phyloP scores from a whole-genome alignment of 2,329 filamentous ascomycete genomes.

The Mycocentrospora acerina region DNA sequence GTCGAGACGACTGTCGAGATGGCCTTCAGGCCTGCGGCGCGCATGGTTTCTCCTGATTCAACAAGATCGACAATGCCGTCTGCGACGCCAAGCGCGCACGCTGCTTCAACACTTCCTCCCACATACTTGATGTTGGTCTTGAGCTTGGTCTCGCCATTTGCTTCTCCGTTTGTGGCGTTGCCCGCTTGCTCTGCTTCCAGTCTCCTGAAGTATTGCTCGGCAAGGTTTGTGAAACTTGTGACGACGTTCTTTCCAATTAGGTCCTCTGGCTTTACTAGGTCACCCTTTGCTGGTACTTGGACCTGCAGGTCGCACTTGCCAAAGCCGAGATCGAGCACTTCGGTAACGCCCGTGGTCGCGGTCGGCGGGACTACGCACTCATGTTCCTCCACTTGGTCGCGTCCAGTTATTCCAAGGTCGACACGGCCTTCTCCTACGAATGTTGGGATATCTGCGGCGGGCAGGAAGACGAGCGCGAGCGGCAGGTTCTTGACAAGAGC shows the following conservation, averaged over 20 bases:
- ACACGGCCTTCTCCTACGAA: constrained; percentile 95
- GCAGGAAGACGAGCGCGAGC: constrained; percentile 94
- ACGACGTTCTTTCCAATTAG: constrained; percentile 91
- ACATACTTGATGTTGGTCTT: constrained; percentile 90
- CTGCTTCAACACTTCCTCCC: constrained; percentile 94
- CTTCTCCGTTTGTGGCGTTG: constrained; percentile 35
- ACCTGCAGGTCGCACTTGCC: constrained; percentile 91
- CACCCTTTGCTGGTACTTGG: constrained; percentile 88
- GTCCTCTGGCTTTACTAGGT: constrained; percentile 68
- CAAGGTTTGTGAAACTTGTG: constrained; percentile 88
- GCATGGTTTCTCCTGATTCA: constrained; percentile 98
- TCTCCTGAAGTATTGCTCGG: constrained; percentile 78
- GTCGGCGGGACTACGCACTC: constrained; percentile 61
- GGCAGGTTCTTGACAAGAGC: constrained; percentile 96
- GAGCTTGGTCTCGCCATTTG: constrained; percentile 57
- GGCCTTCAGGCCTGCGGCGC: constrained; percentile 86
- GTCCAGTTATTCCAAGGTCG: constrained; percentile 91
- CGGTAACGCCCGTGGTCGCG: constrained; percentile 64
- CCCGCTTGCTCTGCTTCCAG: constrained; percentile 61
- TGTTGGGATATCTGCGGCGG: constrained; percentile 93
- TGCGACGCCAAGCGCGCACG: constrained; percentile 90
- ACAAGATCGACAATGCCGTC: constrained; percentile 98
- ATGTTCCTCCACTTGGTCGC: constrained; percentile 90
- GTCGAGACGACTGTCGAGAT: constrained; percentile 92
- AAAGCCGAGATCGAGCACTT: constrained; percentile 88